Evolutionary conservation across 2,329 filamentous ascomycete genomes (phyloP), one percentile per base, ranked within the genome.

Genomic region (Colletotrichum orbiculare): DNA sequence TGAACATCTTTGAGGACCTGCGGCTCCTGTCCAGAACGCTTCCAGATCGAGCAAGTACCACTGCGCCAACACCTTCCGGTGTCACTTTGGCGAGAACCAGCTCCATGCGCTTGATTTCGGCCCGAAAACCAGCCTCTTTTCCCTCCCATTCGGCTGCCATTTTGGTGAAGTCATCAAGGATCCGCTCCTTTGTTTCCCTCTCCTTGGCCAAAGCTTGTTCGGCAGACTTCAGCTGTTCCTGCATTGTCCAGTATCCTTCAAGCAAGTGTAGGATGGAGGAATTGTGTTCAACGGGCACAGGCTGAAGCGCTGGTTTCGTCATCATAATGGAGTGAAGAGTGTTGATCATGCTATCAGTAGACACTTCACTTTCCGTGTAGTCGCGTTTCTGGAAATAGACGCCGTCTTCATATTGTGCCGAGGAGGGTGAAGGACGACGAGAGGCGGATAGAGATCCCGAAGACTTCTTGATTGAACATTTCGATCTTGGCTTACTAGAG

Each of bases 341-440:
- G 64, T 83, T 82, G 13, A 79, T 75, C 72, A 84, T 78, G 68
- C 81, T 79, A 45, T 79, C 72, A 41, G 82, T 56, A 8, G 76
- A 79, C 7, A 81, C 81, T n/a, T 76, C 79, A 54, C 80, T 75
- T 73, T 77, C 78, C 3, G 71, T 65, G 17, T 69, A 54, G 13
- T 76, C 71, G 33, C 54, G 53, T 15, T 65, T 42, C 52, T 48
- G 61, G 9, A 48, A 67, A 35, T 46, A 48, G 35, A 56, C 13
- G 34, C 13, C 39, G 17, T 54, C 58, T 11, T 15, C 10, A 9
- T 34, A 38, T 12, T 52, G 46, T 15, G 15, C 58, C 8, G 37
- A 37, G 2, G 52, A 52, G 25, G 45, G 52, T 33, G 52, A 48
- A 6, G 48, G 15, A 13, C 8, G 46, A 35, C 15, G 46, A 17